These are phyloP conservation scores for Microdochium paspali DNA, from an alignment of 2,329 filamentous ascomycete species.

Conservation along the genomic window DNA sequence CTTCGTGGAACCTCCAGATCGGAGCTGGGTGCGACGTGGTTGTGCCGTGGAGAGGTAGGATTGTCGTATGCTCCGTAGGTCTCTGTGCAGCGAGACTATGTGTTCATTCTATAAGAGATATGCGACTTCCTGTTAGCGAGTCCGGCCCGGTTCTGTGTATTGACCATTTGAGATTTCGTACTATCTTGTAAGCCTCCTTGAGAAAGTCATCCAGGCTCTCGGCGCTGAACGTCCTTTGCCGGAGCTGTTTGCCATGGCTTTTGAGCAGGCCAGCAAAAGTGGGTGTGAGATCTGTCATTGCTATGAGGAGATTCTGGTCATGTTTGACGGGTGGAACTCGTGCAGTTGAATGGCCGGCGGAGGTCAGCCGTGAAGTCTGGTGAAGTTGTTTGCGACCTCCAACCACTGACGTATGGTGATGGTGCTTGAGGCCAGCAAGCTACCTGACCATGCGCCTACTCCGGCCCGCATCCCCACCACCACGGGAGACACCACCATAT, in stretches of 20 bases:
- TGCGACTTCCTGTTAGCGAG: conserved; percentile 10
- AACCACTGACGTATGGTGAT: no score
- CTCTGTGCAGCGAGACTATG: conserved; percentile 68
- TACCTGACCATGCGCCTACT: no score
- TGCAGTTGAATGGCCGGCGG: no score
- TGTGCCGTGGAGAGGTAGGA: conserved; percentile 81
- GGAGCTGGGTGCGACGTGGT: conserved; percentile 46
- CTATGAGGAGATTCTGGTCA: not conserved
- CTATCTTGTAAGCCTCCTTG: conserved; percentile 89
- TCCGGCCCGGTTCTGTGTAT: conserved; percentile 4
- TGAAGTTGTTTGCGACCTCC: no score
- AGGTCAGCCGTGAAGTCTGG: no score
- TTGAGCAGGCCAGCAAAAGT: conserved; percentile 60
- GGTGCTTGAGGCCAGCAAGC: no score
- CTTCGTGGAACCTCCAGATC: conserved; percentile 24
- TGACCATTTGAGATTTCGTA: conserved; percentile 27
- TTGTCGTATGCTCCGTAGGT: conserved; percentile 76
- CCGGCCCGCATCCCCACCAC: no score
- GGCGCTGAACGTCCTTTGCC: conserved; percentile 30
- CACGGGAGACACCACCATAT: no score
- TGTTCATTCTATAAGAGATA: conserved; percentile 59
- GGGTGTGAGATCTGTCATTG: conserved; percentile 57
- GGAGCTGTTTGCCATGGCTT: conserved; percentile 42
- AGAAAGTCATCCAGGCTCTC: conserved; percentile 73
- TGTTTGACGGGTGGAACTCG: no score